phyloP scores from a whole-genome alignment of 1,284 basidiomycete genomes.

The Phellopilus nigrolimitatus region DNA sequence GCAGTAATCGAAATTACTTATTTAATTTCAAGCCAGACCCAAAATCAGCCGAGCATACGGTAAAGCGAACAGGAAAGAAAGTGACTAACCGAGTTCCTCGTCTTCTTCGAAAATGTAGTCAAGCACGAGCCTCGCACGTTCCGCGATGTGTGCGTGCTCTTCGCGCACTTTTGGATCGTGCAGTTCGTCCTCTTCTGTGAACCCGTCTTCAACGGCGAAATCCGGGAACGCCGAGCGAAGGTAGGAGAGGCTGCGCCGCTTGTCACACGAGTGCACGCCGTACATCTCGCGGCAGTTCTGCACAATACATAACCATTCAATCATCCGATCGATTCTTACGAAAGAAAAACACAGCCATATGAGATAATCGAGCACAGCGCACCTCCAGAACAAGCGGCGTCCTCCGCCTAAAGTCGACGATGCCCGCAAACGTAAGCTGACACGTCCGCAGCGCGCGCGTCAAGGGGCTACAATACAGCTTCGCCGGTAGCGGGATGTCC shows the following conservation, averaged over 20 bases:
- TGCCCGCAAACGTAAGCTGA: conserved; percentile 54
- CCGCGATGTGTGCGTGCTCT: conserved; percentile 47
- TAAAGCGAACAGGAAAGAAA: conserved; percentile 3
- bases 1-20: conserved; percentile 61
- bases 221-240: conserved; percentile 55
- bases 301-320: too few relatives aligned
- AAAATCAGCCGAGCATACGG: neutral
- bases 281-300: conserved; percentile 65
- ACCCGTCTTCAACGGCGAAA: conserved; percentile 59
- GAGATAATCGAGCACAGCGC: conserved; percentile 5
- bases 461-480: conserved; percentile 69
- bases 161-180: conserved; percentile 70
- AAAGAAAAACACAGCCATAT: neutral
- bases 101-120: conserved; percentile 57
- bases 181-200: conserved; percentile 68
- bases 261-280: conserved; percentile 73
- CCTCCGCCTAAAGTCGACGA: conserved; percentile 27
- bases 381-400: conserved; percentile 31
- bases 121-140: conserved; percentile 51
- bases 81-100: conserved; percentile 44
- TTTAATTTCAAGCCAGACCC: neutral
- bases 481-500: conserved; percentile 57
- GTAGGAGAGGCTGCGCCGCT: conserved; percentile 49
- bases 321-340: neutral
- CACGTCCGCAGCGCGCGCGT: conserved; percentile 69